These are phyloP conservation scores for Fusarium denticulatum DNA, from an alignment of 2,329 filamentous ascomycete species.

Conservation along the genomic window DNA sequence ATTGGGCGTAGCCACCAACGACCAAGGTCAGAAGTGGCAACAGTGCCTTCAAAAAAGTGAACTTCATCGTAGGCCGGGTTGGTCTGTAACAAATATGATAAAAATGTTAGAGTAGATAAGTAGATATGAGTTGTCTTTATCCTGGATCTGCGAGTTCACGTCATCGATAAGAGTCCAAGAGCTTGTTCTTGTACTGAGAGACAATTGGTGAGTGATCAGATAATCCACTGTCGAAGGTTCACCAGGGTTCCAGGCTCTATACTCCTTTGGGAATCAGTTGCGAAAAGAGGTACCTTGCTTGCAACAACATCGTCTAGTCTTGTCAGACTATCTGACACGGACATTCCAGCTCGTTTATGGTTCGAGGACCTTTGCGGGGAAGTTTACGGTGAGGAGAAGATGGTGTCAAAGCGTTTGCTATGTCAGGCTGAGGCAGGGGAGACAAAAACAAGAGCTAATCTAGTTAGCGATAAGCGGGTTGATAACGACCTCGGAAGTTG, in stretches of 20 bases:
- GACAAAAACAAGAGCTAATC: background rate
- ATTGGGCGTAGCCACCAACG: background rate
- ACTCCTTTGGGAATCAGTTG: background rate
- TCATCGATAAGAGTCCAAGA: background rate
- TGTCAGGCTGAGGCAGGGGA: background rate
- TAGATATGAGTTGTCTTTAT: background rate
- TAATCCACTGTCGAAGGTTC: fast-evolving
- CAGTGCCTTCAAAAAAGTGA: background rate
- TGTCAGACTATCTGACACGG: background rate
- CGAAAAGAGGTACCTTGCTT: background rate
- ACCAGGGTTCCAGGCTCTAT: background rate
- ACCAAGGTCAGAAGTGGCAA: background rate
- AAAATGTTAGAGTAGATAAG: background rate
- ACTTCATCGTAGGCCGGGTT: background rate
- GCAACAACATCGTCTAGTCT: background rate
- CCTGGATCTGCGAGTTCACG: background rate
- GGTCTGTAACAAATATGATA: background rate
- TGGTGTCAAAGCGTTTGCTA: background rate
- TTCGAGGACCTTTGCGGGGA: background rate
- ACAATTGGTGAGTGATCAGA: fast-evolving
- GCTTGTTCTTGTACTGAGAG: background rate
- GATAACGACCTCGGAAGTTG: background rate
- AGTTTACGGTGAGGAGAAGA: fast-evolving
- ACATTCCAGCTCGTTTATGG: background rate
- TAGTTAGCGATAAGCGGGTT: background rate